Percentiles rank a stretch among this genome's conserved stretches.
These are phyloP conservation scores for Kurtzmaniella quercitrusa DNA, from an alignment of 1,139 yeast genomes.

Conservation along the genomic window DNA sequence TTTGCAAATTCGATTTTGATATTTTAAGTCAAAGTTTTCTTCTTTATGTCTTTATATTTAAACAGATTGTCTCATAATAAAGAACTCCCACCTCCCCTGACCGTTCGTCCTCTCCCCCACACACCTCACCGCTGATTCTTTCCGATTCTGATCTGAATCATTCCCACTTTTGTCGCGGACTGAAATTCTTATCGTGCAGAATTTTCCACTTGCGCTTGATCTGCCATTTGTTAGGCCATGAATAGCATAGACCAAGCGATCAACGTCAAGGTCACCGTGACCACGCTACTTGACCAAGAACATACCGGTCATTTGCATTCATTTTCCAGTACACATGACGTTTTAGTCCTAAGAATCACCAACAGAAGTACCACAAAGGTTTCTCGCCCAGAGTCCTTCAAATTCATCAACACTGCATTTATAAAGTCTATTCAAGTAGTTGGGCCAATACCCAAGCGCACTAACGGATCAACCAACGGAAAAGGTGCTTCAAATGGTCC, in stretches of 20 bases:
- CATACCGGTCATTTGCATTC: slow-evolving; percentile 62
- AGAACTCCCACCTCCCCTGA: no score
- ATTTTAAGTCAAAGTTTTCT: no score
- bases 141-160: no score
- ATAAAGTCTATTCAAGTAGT: slow-evolving; percentile 50
- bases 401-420: slow-evolving; percentile 55
- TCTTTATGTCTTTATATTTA: no score
- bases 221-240: slow-evolving; percentile 16
- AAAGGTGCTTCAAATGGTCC: slow-evolving; percentile 5
- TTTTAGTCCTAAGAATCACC: slow-evolving; percentile 20
- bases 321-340: slow-evolving; percentile 34
- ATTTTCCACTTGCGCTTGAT: background rate
- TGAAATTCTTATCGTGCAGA: background rate
- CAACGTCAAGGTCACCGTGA: slow-evolving; percentile 51
- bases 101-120: background rate
- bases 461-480: slow-evolving; percentile 1
- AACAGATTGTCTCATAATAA: no score
- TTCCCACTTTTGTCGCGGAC: no score
- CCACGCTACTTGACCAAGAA: slow-evolving; percentile 54
- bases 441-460: slow-evolving; percentile 22
- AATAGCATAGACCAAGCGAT: slow-evolving; percentile 31
- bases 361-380: slow-evolving; percentile 16
- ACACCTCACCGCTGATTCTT: background rate
- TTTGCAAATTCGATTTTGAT: no score
- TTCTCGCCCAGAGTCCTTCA: slow-evolving; percentile 31